Evolutionary conservation across 805 yeast species (phyloP).

Genomic region (Yarrowia yakushimensis): DNA sequence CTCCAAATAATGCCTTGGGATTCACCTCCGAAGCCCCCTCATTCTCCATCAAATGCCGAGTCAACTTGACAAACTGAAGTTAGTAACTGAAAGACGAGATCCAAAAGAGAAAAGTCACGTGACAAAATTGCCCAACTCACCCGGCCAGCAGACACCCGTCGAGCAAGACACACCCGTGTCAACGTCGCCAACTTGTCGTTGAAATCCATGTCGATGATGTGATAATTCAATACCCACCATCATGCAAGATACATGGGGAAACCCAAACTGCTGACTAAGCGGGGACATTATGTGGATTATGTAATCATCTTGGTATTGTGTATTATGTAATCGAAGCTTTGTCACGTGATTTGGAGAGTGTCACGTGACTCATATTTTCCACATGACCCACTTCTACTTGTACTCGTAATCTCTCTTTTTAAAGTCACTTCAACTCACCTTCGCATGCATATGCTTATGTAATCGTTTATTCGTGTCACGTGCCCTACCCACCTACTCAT

Average conservation of each 20-base stretch:
- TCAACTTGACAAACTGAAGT: constrained; percentile 19
- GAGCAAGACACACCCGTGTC: constrained; percentile 12
- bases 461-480: too few relatives aligned
- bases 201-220: constrained; percentile 10
- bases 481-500: too few relatives aligned
- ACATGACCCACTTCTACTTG: too few relatives aligned
- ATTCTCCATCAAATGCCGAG: constrained; percentile 18
- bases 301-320: too few relatives aligned
- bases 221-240: not conserved
- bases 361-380: too few relatives aligned
- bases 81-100: not conserved
- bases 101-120: not conserved
- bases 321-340: too few relatives aligned
- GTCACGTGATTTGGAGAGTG: too few relatives aligned
- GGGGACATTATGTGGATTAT: too few relatives aligned
- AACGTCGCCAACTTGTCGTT: constrained; percentile 20
- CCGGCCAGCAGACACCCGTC: constrained; percentile 18
- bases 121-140: not conserved
- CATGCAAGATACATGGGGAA: not conserved
- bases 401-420: too few relatives aligned
- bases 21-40: constrained; percentile 6
- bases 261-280: not conserved
- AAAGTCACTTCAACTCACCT: too few relatives aligned
- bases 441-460: too few relatives aligned
- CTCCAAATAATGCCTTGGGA: constrained; percentile 14